Evolutionary conservation across 2,329 filamentous ascomycete species (phyloP), one percentile per base, ranked within the genome.

Genomic region (Akanthomyces uredinophilus): DNA sequence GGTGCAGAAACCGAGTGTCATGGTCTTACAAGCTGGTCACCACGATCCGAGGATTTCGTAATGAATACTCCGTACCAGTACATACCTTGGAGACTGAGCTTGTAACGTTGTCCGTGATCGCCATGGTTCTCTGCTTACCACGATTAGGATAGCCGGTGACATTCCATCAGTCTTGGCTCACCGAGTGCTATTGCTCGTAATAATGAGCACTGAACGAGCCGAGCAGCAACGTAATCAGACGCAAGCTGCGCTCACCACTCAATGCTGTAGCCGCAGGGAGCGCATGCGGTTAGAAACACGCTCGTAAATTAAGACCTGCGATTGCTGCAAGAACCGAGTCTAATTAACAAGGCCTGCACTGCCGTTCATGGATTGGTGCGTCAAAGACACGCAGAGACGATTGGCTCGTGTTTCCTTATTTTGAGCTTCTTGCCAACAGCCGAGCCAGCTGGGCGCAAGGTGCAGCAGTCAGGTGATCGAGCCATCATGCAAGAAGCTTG

Each of bases 381-480:
- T 18, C 11, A 24, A 49, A 14, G 22, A 4, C 6, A 6, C 46
- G 27, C 27, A 4, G 22, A 27, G 32, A 53, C 20, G 50, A 20
- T 14, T 16, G 20, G 7, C n/a, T 24, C 50, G 35, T 39, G 32
- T 27, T 53, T 18, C 16, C 46, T 49, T 35, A 5, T 35, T 8
- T 37, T n/a, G 46, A 49, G 24, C 46, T 29, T 5, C 4, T 29
- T 49, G 1, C 14, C 46, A 20, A 52, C 50, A 18, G 24, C 39
- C 39, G 20, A 44, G 14, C 37, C 8, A 37, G 5, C 5, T 8
- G 10, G 4, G 22, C 43, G 8, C n/a, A 24, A 24, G 14, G 16
- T 51, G 24, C 18, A 20, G 32, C 46, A 59, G 56, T 59, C 56
- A 59, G 56, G 46, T 59, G 56, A 59, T 51, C 56, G 16, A 20